Evolutionary conservation across 78 protist species (phyloP).

Genomic region (Dictyostelium capitatum): DNA sequence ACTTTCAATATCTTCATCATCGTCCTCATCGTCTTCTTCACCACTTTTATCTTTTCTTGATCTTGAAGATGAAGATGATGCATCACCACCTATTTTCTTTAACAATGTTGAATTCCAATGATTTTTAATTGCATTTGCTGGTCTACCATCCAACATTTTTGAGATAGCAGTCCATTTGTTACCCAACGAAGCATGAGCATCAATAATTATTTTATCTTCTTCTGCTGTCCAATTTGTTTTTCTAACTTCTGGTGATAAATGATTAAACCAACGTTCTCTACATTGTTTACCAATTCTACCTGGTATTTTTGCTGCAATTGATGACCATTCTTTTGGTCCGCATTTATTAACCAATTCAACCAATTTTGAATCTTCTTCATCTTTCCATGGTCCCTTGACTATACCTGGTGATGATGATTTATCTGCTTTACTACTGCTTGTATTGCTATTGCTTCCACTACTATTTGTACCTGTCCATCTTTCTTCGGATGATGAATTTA

Average conservation of each 20-base stretch:
- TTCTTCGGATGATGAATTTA: constrained; percentile 4
- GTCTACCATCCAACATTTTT: constrained; percentile 89
- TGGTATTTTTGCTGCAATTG: constrained; percentile 74
- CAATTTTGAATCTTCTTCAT: constrained; percentile 81
- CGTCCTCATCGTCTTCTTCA: constrained; percentile 69
- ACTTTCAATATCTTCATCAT: constrained; percentile 32
- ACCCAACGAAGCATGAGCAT: constrained; percentile 86
- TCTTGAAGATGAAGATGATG: neutral
- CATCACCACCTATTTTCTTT: constrained; percentile 66
- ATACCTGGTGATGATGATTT: constrained; percentile 36
- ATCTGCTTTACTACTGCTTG: neutral
- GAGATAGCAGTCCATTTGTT: constrained; percentile 94
- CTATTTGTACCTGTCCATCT: neutral
- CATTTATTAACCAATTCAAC: constrained; percentile 47
- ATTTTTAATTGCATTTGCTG: constrained; percentile 96
- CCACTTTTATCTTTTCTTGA: neutral
- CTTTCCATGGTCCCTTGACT: constrained; percentile 79
- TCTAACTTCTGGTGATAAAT: constrained; percentile 87
- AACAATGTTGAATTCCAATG: constrained; percentile 94
- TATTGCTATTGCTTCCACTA: neutral
- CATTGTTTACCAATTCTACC: constrained; percentile 88
- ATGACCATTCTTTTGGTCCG: constrained; percentile 86
- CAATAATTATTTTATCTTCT: constrained; percentile 90
- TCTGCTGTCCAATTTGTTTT: constrained; percentile 90
- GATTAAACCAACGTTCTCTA: constrained; percentile 91